Evolutionary conservation across 345 rosid genomes (phyloP).

Genomic region (Bruguiera parviflora): DNA sequence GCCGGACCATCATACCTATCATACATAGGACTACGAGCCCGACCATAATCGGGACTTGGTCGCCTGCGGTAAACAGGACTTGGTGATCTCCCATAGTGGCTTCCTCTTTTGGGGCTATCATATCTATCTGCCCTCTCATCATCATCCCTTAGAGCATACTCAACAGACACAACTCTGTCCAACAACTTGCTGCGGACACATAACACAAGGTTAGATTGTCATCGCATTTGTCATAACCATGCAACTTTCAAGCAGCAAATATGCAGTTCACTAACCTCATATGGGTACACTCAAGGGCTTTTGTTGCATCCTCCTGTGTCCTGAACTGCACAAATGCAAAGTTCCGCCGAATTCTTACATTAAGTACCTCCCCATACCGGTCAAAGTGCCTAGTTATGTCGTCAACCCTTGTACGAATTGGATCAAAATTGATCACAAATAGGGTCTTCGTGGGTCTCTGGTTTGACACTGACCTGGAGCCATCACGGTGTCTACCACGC

Average conservation of each 20-base stretch:
- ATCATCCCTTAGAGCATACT: conserved; percentile 83
- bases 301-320: conserved; percentile 77
- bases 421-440: conserved; percentile 85
- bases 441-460: conserved; percentile 85
- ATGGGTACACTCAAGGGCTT: conserved; percentile 71
- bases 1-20: conserved; percentile 59
- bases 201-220: too few species aligned
- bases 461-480: conserved; percentile 41
- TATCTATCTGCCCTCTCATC: conserved; percentile 58
- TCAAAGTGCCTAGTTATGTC: conserved; percentile 79
- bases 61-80: conserved; percentile 65
- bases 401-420: conserved; percentile 60
- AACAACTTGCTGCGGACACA: conserved; percentile 56
- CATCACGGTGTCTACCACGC: conserved; percentile 68
- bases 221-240: too few species aligned
- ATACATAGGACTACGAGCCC: conserved; percentile 70
- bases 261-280: conserved; percentile 45
- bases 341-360: conserved; percentile 68
- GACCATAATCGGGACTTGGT: conserved; percentile 77
- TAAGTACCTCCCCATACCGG: conserved; percentile 64
- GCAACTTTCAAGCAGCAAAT: neutral
- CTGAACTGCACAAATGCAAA: conserved; percentile 84
- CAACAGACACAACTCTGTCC: conserved; percentile 81
- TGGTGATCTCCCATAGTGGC: conserved; percentile 55
- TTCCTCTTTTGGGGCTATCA: conserved; percentile 65